A percentile compares a stretch with the other conserved stretches of the same genome.
These are phyloP conservation scores for Didymella pomorum DNA, from an alignment of 2,329 filamentous ascomycete genomes.

Conservation along the genomic window DNA sequence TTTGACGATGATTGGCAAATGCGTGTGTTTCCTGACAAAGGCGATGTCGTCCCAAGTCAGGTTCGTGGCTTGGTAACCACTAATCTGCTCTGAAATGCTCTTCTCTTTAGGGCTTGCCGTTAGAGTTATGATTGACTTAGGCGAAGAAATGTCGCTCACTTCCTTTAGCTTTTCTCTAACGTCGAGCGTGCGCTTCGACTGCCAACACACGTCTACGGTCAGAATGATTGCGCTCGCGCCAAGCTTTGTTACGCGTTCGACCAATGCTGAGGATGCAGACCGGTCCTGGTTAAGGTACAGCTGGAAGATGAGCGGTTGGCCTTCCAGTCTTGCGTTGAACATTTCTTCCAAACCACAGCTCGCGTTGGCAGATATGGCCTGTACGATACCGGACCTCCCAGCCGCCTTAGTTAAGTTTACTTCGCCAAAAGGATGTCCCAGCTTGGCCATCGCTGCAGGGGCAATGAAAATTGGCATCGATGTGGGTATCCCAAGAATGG, in stretches of 20 bases:
- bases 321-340: slow-evolving; percentile 8
- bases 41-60: slow-evolving; percentile 9
- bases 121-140: neutral
- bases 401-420: slow-evolving; percentile 9
- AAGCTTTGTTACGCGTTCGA: slow-evolving; percentile 11
- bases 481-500: slow-evolving; percentile 4
- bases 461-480: slow-evolving; percentile 13
- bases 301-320: slow-evolving; percentile 11
- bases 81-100: slow-evolving; percentile 12
- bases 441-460: slow-evolving; percentile 11
- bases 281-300: slow-evolving; percentile 12
- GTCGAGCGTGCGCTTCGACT: slow-evolving; percentile 12
- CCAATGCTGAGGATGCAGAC: slow-evolving; percentile 6
- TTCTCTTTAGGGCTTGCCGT: neutral
- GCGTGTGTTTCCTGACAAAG: slow-evolving; percentile 7
- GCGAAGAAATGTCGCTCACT: neutral
- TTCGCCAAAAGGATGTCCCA: slow-evolving; percentile 11
- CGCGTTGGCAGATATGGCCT: slow-evolving; percentile 10
- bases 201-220: slow-evolving; percentile 13
- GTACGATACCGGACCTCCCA: neutral
- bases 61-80: slow-evolving; percentile 11
- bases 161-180: slow-evolving; percentile 11
- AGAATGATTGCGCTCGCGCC: slow-evolving; percentile 13
- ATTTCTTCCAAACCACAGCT: slow-evolving; percentile 12
- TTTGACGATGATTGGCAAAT: slow-evolving; percentile 9